Base-by-base conservation (phyloP, 352 stramenopile genomes). In the Phytophthora hybrid region DNA sequence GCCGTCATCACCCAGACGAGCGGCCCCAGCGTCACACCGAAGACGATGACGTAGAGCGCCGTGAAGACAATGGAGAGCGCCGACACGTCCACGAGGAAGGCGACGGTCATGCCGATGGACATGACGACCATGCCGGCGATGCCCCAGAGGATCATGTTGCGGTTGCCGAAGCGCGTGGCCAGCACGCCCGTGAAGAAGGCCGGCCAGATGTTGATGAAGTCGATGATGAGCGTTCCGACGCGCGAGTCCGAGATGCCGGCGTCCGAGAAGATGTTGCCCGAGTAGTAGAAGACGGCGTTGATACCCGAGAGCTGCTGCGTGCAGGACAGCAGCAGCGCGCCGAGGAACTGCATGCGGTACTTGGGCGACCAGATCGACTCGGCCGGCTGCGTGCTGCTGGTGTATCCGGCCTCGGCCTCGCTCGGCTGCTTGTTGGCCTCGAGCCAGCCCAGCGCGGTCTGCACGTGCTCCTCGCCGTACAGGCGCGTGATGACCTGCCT, bases 141-240 rank as follows among this genome's bases (percentile, higher is more conserved):
- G 19, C 81, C 81, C n/a, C 56, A 55, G n/a, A 90, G 70, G 8
- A 92, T 75, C 77, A 92, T 83, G 54, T 60, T 84, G 62, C 83
- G 83, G 55, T 84, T 88, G 34, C 74, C 74, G 47, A 90, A 90
- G 63, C 70, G 73, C 47, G 65, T 76, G 32, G 73, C 71, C 21
- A 90, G 55, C 19, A 83, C 31, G 6, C 79, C 75, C 31, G 67
- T 69, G 62, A 80, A 81, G 60, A 74, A 69, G 44, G 67, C 59
- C 23, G 67, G 67, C 59, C 59, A 74, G 41, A 74, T 74, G 67
- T 74, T 74, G 47, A 74, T 64, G 26, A 70, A 69, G 41, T 74
- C 59, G 39, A 75, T 75, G 68, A 75, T 65, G 18, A 75, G 55
- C 32, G 68, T 75, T 14, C 68, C 68, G 18, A 75, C 31, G 37